Evolutionary conservation across 208 protist genomes (phyloP).

Genomic region (Acanthamoeba rhysodes): DNA sequence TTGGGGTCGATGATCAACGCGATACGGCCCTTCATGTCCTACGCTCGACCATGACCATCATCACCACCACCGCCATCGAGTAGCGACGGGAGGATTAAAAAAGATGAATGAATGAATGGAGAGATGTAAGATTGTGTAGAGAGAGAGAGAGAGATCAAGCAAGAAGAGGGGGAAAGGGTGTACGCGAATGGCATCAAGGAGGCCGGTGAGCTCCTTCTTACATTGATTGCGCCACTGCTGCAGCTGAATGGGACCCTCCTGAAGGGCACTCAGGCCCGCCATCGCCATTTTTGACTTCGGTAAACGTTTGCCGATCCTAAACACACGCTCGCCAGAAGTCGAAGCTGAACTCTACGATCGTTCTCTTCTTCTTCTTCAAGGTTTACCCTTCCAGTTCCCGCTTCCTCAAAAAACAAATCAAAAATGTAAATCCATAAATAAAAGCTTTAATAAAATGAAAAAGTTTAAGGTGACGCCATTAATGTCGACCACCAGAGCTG

Average conservation of each 20-base stretch:
- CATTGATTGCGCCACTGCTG: slow-evolving; percentile 55
- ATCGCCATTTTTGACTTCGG: not conserved
- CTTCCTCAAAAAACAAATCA: not conserved
- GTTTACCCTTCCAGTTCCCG: not conserved
- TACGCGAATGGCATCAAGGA: slow-evolving; percentile 69
- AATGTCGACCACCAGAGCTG: not conserved
- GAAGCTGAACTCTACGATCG: not conserved
- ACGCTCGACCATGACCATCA: not conserved
- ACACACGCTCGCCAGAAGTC: not conserved
- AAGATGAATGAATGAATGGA: not conserved
- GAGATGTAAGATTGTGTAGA: not conserved
- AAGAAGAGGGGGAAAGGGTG: not conserved
- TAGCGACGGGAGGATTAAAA: not conserved
- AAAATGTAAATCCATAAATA: too few relatives aligned
- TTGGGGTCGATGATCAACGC: slow-evolving; percentile 42
- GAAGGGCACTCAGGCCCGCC: not conserved
- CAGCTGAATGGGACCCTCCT: slow-evolving; percentile 38
- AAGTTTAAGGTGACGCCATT: not conserved
- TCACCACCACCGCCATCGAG: not conserved
- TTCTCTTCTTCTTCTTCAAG: not conserved
- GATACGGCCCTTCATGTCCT: slow-evolving; percentile 32
- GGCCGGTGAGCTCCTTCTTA: slow-evolving; percentile 19
- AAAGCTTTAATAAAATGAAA: not conserved
- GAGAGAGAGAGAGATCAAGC: not conserved
- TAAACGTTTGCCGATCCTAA: not conserved